Evolutionary conservation across 1,284 basidiomycete species (phyloP), one percentile per base, ranked within the genome.

Genomic region (Nidula niveotomentosa): DNA sequence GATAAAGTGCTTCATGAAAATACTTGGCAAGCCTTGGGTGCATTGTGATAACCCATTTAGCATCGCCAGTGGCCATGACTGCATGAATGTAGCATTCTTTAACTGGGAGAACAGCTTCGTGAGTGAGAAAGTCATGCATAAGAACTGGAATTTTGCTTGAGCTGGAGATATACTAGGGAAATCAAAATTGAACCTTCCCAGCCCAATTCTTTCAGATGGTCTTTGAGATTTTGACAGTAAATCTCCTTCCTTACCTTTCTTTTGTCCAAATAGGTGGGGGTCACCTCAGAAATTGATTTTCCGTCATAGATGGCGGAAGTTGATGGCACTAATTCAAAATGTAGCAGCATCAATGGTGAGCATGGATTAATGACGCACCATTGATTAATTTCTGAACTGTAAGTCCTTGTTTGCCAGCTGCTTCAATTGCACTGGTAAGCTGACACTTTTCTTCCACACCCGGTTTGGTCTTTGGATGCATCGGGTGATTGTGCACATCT

Each of bases 181-280:
- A n/a, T n/a, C n/a, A n/a, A n/a, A 30, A 10, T 37, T 48, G 3
- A 39, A 54, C 53, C 53, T 50, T 54, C 47, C 53, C 48, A 54
- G 35, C 48, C 53, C 15, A 50, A 30, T 43, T 48, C 53, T 23
- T 54, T 49, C 34, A 48, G 53, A 54, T 54, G 17, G 36, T 50
- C 35, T 17, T 54, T 50, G 9, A 44, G n/a, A 33, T 54, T 49
- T 50, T 54, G 37, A 10, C 43, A 39, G 6, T 39, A 37, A n/a
- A 54, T 43, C 9, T 17, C 53, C n/a, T 54, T 48, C n/a, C 48
- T 17, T 34, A 54, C 43, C 41, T 44, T 54, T n/a, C 36, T 35
- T 8, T 36, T 9, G 41, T 54, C 53, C 53, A 54, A 49, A 33
- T 39, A 54, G 15, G 53, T 48, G 12, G 53, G 48, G 36, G 34